A percentile compares a stretch with the other conserved stretches of the same genome.
Evolutionary conservation across 345 rosid species (phyloP).

Genomic region (Moricandia arvensis): DNA sequence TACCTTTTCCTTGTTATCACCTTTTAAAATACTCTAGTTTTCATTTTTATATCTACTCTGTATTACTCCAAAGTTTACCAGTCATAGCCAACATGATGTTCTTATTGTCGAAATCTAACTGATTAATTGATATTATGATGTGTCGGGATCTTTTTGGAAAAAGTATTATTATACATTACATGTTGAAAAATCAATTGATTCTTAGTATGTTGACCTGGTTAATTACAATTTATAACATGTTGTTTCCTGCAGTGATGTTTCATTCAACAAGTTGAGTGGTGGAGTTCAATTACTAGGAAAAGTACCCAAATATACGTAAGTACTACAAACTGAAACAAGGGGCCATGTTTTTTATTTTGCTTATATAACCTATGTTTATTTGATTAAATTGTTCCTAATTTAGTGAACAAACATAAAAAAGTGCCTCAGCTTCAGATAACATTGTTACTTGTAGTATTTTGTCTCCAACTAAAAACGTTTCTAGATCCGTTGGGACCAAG

Average conservation of each 20-base stretch:
- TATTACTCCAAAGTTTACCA: too few species aligned
- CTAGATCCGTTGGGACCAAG: neutral
- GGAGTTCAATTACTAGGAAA: neutral
- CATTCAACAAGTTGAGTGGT: constrained; percentile 25
- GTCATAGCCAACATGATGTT: neutral
- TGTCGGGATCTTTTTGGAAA: neutral
- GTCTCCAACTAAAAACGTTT: neutral
- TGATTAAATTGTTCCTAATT: neutral
- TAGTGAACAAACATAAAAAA: neutral
- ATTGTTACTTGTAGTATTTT: neutral
- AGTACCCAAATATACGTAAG: neutral
- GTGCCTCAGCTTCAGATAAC: neutral
- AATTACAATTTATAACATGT: neutral
- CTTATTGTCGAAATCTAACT: neutral
- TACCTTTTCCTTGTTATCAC: too few species aligned
- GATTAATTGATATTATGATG: neutral
- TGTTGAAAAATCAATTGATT: neutral
- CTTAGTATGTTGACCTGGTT: neutral
- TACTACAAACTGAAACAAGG: neutral
- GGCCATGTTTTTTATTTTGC: neutral
- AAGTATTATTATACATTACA: neutral
- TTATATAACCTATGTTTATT: too few species aligned
- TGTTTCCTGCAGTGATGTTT: constrained; percentile 27
- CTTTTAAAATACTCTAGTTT: too few species aligned
- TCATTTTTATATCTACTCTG: too few species aligned